These are phyloP conservation scores for Thozetella sp. DNA, from an alignment of 495 filamentous ascomycete genomes.

Conservation along the genomic window DNA sequence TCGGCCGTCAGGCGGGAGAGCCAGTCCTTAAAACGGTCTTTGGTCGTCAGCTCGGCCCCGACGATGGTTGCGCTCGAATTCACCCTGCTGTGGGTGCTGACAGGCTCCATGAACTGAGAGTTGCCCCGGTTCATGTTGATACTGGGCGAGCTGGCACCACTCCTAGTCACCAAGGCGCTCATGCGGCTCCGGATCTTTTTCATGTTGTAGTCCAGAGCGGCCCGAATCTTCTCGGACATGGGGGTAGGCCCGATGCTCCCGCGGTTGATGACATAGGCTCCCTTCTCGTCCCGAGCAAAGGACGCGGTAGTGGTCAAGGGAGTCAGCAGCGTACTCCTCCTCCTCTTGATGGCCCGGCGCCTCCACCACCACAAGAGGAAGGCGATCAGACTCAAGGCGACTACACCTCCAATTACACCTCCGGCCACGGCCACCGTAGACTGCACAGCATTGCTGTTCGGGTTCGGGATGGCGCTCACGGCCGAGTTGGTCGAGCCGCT, in stretches of 20 bases:
- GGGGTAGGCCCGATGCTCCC: constrained; percentile 43
- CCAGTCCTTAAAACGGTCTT: constrained; percentile 38
- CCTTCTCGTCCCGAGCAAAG: constrained; percentile 31
- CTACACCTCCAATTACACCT: constrained; percentile 50
- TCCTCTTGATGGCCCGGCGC: constrained; percentile 33
- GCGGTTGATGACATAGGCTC: constrained; percentile 38
- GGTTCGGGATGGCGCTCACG: constrained; percentile 11
- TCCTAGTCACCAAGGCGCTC: constrained; percentile 31
- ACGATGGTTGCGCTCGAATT: constrained; percentile 21
- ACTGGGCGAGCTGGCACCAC: constrained; percentile 35
- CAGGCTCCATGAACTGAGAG: constrained; percentile 49
- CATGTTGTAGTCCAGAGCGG: constrained; percentile 33
- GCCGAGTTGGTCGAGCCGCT: constrained; percentile 12
- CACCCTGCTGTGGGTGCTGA: constrained; percentile 34
- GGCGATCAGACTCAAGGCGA: constrained; percentile 41
- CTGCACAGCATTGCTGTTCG: constrained; percentile 24
- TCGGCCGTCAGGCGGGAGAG: constrained; percentile 39
- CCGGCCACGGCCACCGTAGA: constrained; percentile 45
- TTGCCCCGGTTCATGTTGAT: constrained; percentile 51
- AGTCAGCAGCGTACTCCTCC: constrained; percentile 44
- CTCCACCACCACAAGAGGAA: constrained; percentile 52
- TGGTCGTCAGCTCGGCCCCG: constrained; percentile 19
- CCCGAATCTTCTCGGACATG: constrained; percentile 33
- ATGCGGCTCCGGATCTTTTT: constrained; percentile 36
- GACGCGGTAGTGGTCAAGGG: constrained; percentile 34